Evolutionary conservation across 495 filamentous ascomycete genomes (phyloP).

Genomic region (Neurospora africana): DNA sequence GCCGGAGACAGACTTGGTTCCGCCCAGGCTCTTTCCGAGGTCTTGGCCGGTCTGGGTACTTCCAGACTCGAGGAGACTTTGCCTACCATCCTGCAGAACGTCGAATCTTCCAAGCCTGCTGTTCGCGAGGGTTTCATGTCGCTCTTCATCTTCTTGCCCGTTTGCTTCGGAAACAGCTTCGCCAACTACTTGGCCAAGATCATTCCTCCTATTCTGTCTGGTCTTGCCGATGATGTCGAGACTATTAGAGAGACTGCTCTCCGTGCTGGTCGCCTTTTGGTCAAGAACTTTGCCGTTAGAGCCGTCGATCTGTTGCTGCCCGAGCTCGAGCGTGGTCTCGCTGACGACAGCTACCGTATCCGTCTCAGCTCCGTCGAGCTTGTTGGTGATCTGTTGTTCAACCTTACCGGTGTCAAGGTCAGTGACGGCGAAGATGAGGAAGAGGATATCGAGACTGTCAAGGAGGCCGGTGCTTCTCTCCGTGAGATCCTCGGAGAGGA

Average conservation of each 20-base stretch:
- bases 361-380: conserved; percentile 95
- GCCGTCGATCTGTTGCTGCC: conserved; percentile 90
- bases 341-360: conserved; percentile 92
- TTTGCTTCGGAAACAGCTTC: conserved; percentile 98
- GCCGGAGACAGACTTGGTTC: conserved; percentile 93
- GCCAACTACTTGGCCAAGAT: conserved; percentile 90
- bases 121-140: conserved; percentile 99
- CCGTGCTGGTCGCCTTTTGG: conserved; percentile 81
- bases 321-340: conserved; percentile 88
- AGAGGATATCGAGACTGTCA: conserved; percentile 63
- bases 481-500: conserved; percentile 91
- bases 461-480: conserved; percentile 80
- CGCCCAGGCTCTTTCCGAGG: conserved; percentile 92
- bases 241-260: conserved; percentile 90
- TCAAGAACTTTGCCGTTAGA: conserved; percentile 94
- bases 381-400: conserved; percentile 94
- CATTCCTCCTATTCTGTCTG: conserved; percentile 89
- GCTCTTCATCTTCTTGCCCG: conserved; percentile 95
- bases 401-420: conserved; percentile 86
- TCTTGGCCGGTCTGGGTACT: conserved; percentile 89
- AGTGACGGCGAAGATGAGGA: conserved; percentile 64
- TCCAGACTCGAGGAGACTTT: conserved; percentile 87
- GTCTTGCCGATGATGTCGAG: conserved; percentile 90
- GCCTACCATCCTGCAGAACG: conserved; percentile 93
- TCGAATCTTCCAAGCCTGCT: conserved; percentile 77